These are phyloP conservation scores for Aureobasidium sp. DNA, from an alignment of 2,329 filamentous ascomycete species.

Conservation along the genomic window DNA sequence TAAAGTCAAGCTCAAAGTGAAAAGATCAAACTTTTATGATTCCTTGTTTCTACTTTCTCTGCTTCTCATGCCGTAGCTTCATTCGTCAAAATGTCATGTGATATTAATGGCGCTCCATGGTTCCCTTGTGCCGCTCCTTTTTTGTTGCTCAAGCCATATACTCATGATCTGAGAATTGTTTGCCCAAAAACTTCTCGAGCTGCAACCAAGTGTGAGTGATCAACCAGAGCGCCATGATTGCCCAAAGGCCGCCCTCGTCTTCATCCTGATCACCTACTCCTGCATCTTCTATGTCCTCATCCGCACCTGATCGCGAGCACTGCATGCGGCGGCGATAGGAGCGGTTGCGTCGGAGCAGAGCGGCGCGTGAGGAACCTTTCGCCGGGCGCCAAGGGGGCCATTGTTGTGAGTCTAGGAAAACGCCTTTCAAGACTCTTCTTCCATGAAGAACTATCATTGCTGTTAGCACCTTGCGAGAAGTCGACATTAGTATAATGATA, in stretches of 20 bases:
- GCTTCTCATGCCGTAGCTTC: neutral
- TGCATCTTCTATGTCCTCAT: constrained; percentile 52
- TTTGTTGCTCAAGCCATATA: neutral
- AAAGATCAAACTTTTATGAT: constrained; percentile 11
- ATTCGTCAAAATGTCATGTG: constrained; percentile 10
- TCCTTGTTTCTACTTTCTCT: neutral
- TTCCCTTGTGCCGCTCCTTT: neutral
- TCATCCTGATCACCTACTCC: constrained; percentile 59
- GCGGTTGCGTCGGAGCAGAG: constrained; percentile 14
- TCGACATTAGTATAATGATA: neutral
- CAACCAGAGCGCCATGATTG: neutral
- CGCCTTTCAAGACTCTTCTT: constrained; percentile 70
- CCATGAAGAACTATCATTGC: constrained; percentile 74
- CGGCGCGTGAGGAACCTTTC: constrained; percentile 14
- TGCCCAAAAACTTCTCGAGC: neutral
- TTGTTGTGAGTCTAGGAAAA: constrained; percentile 37
- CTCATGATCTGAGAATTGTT: neutral
- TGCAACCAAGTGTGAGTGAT: neutral
- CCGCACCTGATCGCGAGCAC: constrained; percentile 35
- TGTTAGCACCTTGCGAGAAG: neutral
- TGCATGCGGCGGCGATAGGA: constrained; percentile 12
- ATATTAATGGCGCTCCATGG: constrained; percentile 8
- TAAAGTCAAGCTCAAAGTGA: neutral
- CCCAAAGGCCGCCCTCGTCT: constrained; percentile 25
- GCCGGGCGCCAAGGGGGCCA: constrained; percentile 3